Base-by-base conservation (phyloP, 2,329 filamentous ascomycete genomes). In the Fusarium sp. region DNA sequence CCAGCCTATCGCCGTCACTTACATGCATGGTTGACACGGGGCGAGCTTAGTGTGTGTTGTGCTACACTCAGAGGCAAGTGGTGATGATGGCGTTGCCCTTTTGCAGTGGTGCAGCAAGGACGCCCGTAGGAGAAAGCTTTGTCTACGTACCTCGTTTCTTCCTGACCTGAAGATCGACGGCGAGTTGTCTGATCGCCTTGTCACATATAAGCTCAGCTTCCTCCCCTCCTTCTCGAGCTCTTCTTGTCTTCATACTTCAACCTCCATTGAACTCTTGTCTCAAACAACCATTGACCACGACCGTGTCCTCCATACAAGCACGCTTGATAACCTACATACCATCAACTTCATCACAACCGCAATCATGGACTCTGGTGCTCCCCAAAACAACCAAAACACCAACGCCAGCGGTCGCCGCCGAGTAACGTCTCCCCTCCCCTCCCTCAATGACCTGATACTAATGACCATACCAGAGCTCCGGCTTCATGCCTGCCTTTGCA, bases 401-500 rank as follows among this genome's bases (percentile, higher is more conserved):
- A 69, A 66, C 32, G 66, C 76, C 32, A 66, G 73, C 47, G 14
- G 75, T 45, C 82, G 82, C 37, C 81, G 82, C 64, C 71, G 80
- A 52, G 82, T 83, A 74, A 40, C 52, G 69, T 45, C 15, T 10
- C 59, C 25, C 12, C 15, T 22, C 22, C 33, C 32, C 25, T 10
- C 57, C 37, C 33, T 14, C 25, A 63, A 66, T 68, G 56, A 66
- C 59, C 30, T 43, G 12, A 50, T 22, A 12, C 32, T 67, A 37
- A 52, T 47, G 17, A 9, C 14, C 6, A 22, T 6, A 32, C 37
- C 66, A 86, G 84, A 86, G 85, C 76, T 88, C 86, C 9, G 82
- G 85, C 56, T 84, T 86, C 57, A 82, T 87, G 75, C 83, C 83
- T 27, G 78, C 81, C 61, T 91, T 90, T 79, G 85, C 88, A 6